Conservation (phyloP, 768 basidiomycete species). For the Leccinum truebloodii region DNA sequence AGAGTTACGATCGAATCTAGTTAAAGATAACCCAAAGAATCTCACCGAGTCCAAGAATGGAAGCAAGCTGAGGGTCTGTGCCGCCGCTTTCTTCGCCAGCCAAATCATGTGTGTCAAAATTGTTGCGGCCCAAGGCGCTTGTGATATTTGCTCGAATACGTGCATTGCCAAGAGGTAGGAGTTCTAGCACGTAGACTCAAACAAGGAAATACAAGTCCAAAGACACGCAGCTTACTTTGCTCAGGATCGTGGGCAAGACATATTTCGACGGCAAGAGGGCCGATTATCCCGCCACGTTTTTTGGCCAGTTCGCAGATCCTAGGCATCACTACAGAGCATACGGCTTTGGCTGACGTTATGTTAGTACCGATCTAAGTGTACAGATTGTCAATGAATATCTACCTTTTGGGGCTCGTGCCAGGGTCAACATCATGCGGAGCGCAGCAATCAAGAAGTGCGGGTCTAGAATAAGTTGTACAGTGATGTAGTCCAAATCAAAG, state of each 20-base stretch:
- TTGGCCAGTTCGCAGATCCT: constrained; percentile 19
- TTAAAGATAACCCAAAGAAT: background rate
- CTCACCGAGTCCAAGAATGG: constrained; percentile 24
- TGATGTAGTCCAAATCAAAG: background rate
- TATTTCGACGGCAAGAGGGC: constrained; percentile 22
- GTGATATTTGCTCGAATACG: constrained; percentile 20
- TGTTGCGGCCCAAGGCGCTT: constrained; percentile 12
- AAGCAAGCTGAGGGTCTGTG: background rate
- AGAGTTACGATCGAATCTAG: background rate
- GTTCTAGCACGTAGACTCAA: constrained; percentile 3
- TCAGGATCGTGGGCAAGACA: constrained; percentile 14
- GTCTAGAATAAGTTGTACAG: constrained; percentile 5
- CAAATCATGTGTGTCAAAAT: background rate
- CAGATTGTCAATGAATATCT: background rate
- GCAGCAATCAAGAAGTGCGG: constrained; percentile 13
- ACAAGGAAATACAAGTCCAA: background rate
- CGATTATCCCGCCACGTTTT: constrained; percentile 9
- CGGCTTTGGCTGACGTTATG: background rate
- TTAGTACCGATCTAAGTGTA: background rate
- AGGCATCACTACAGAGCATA: constrained; percentile 7
- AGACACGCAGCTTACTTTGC: background rate
- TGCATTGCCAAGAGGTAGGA: constrained; percentile 8
- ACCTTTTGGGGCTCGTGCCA: constrained; percentile 19
- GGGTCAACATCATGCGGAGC: constrained; percentile 16
- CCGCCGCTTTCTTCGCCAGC: background rate